Conservation (phyloP, 345 rosid species). For the Syzygium grande region DNA sequence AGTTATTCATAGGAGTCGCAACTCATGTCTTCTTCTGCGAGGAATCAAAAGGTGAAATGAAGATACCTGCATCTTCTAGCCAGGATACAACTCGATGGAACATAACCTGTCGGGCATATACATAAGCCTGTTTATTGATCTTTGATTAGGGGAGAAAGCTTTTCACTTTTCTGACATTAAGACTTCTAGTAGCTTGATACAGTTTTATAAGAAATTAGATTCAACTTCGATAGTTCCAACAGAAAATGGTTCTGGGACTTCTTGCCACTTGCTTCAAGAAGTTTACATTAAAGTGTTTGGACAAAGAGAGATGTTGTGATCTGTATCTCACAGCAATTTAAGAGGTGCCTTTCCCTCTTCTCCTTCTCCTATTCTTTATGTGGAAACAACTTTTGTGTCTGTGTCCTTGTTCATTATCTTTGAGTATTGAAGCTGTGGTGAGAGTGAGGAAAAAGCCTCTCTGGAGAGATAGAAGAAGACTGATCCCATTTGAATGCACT, state of each 20-base stretch:
- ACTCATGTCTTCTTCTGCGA: neutral
- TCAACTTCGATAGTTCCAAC: neutral
- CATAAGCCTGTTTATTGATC: neutral
- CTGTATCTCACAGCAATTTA: neutral
- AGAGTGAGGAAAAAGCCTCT: neutral
- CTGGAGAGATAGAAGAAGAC: neutral
- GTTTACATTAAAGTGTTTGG: neutral
- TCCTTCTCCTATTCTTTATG: neutral
- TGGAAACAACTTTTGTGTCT: neutral
- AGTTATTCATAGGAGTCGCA: neutral
- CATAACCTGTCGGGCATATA: neutral
- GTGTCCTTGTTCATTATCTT: neutral
- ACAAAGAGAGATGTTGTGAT: neutral
- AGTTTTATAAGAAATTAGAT: neutral
- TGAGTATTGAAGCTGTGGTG: neutral
- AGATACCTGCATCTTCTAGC: neutral
- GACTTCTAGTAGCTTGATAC: neutral
- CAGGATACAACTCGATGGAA: neutral
- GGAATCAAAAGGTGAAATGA: neutral
- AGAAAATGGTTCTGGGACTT: neutral
- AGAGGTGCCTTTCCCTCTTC: neutral
- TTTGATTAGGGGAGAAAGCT: neutral
- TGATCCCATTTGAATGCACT: neutral
- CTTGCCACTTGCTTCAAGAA: neutral
- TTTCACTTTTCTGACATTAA: neutral